Evolutionary conservation across 1,284 basidiomycete species (phyloP).

Genomic region (Ceratobasidium sp.): DNA sequence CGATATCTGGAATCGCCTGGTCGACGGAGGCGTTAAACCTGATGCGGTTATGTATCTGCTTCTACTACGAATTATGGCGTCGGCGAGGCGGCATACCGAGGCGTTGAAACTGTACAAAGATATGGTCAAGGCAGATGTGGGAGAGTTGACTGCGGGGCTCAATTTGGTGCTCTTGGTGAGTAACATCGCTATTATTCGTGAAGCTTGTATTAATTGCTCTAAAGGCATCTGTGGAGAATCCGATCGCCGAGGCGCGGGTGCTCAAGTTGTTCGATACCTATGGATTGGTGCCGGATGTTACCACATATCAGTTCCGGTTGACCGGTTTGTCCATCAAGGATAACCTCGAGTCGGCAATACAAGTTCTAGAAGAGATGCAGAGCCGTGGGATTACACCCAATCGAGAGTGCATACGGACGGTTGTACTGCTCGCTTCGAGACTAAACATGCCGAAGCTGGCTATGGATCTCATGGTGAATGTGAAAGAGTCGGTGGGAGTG

Average conservation of each 20-base stretch:
- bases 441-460: constrained; percentile 31
- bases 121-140: constrained; percentile 67
- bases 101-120: constrained; percentile 79
- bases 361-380: constrained; percentile 60
- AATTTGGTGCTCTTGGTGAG: constrained; percentile 71
- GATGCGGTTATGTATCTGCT: constrained; percentile 60
- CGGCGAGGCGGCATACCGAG: constrained; percentile 58
- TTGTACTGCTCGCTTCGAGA: constrained; percentile 12
- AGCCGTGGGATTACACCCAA: constrained; percentile 60
- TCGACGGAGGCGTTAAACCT: not conserved
- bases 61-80: constrained; percentile 62
- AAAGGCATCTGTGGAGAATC: constrained; percentile 47
- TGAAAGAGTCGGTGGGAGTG: constrained; percentile 61
- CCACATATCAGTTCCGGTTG: constrained; percentile 48
- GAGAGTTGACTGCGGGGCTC: constrained; percentile 68
- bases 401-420: constrained; percentile 20
- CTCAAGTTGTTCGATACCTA: constrained; percentile 52
- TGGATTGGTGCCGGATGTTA: constrained; percentile 50
- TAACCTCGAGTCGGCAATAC: constrained; percentile 21
- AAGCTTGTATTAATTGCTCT: no score
- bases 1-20: constrained; percentile 62
- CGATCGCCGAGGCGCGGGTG: constrained; percentile 55
- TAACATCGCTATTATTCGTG: constrained; percentile 38
- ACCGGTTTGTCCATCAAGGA: not conserved
- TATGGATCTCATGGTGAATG: constrained; percentile 30